These are phyloP conservation scores for Beauveria caledonica DNA, from an alignment of 2,329 filamentous ascomycete species.

Conservation along the genomic window DNA sequence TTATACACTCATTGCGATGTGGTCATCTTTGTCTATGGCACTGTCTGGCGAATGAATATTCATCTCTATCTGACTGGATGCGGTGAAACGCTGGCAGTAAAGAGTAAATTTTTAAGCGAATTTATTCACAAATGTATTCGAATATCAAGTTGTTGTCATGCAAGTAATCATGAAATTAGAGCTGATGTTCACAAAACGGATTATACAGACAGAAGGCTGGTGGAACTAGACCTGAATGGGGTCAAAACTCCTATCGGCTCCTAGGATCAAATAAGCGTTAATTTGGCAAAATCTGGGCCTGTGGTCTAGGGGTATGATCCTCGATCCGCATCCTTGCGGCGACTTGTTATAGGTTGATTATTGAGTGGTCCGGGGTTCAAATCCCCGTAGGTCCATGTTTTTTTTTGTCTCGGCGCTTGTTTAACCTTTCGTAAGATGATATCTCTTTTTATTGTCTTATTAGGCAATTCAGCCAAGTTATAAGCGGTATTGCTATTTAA, in stretches of 20 bases:
- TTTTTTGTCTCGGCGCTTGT: not conserved
- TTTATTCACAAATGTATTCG: too few relatives aligned
- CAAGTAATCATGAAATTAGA: too few relatives aligned
- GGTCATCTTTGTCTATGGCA: not conserved
- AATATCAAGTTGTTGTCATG: too few relatives aligned
- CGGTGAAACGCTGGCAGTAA: too few relatives aligned
- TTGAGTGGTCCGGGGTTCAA: conserved; percentile 9
- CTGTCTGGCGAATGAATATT: too few relatives aligned
- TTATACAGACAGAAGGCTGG: too few relatives aligned
- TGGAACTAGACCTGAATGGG: not conserved
- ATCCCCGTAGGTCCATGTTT: conserved; percentile 5
- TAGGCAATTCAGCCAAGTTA: too few relatives aligned
- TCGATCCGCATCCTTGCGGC: conserved; percentile 1
- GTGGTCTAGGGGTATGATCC: conserved; percentile 9
- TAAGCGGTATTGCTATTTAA: too few relatives aligned
- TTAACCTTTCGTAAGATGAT: not conserved
- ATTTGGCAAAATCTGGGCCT: not conserved
- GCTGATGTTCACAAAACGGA: too few relatives aligned
- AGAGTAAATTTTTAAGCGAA: too few relatives aligned
- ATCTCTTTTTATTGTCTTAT: too few relatives aligned
- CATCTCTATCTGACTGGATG: too few relatives aligned
- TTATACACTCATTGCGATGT: not conserved
- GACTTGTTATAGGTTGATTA: not conserved
- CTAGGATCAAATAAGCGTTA: not conserved
- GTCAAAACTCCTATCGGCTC: not conserved